Conservation (phyloP, 371 early-diverging fungal genomes). For the Apophysomyces trapeziformis region DNA sequence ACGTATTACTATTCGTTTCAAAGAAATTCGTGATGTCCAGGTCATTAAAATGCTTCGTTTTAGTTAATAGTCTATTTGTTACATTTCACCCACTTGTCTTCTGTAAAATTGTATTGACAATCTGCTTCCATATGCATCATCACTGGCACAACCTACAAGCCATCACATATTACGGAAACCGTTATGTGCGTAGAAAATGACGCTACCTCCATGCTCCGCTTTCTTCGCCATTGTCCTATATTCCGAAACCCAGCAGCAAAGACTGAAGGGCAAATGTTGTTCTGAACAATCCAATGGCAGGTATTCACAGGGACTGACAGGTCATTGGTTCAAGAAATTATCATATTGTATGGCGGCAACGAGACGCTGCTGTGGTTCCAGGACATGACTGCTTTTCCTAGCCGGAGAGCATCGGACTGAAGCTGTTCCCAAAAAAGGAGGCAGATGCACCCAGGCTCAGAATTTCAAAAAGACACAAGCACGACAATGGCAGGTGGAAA, state of each 20-base stretch:
- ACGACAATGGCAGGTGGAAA: slow-evolving; percentile 36
- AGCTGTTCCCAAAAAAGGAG: not conserved
- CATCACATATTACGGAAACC: not conserved
- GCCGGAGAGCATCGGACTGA: not conserved
- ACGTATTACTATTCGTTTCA: not conserved
- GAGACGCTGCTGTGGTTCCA: no score
- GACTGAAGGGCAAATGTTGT: not conserved
- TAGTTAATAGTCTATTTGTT: not conserved
- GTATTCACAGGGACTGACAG: not conserved
- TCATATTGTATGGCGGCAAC: no score
- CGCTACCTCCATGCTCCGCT: not conserved
- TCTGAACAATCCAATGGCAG: not conserved
- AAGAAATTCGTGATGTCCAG: not conserved
- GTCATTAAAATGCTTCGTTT: not conserved
- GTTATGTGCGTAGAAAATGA: not conserved
- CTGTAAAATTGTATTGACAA: not conserved
- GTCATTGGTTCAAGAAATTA: not conserved
- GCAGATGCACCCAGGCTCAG: not conserved
- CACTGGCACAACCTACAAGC: not conserved
- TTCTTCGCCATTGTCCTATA: not conserved
- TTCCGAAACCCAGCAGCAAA: not conserved
- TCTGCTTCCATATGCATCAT: not conserved
- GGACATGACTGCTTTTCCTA: not conserved
- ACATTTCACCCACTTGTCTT: not conserved
- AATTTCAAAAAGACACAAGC: not conserved